Evolutionary conservation across 768 basidiomycete genomes (phyloP).

Genomic region (Xanthoconium stramineum): DNA sequence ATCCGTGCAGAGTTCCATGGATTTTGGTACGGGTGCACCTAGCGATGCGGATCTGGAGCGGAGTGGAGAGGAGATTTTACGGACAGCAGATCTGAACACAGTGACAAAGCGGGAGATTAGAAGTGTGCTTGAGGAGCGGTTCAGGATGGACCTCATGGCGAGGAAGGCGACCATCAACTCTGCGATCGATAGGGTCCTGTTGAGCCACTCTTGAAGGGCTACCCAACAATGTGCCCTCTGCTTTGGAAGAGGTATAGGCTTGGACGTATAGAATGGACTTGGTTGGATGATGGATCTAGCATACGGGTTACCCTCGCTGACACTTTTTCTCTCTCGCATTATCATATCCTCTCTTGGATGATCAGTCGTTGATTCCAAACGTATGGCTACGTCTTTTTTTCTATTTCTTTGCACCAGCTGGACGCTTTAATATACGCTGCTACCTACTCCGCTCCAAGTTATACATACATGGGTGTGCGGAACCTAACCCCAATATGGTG

Average conservation of each 20-base stretch:
- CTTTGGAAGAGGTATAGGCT: background rate
- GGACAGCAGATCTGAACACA: constrained; percentile 78
- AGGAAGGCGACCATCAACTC: constrained; percentile 75
- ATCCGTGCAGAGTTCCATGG: constrained; percentile 44
- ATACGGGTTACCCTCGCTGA: constrained; percentile 15
- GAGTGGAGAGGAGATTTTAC: constrained; percentile 70
- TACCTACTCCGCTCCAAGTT: background rate
- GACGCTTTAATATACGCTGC: constrained; percentile 10
- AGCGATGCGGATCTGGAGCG: constrained; percentile 71
- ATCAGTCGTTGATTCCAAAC: background rate
- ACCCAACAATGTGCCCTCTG: background rate
- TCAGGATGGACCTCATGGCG: constrained; percentile 70
- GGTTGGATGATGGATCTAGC: constrained; percentile 23
- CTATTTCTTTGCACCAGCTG: constrained; percentile 1
- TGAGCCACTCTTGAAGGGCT: constrained; percentile 40
- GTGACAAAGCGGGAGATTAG: constrained; percentile 93
- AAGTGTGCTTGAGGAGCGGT: constrained; percentile 75
- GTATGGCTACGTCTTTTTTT: background rate
- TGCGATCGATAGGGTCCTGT: constrained; percentile 68
- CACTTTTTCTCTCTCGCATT: constrained; percentile 1
- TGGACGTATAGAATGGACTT: constrained; percentile 18
- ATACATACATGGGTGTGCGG: background rate
- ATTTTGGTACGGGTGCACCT: constrained; percentile 47
- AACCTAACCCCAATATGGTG: too few relatives aligned
- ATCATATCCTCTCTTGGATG: background rate